Conservation (phyloP, 306 rosid species). For the Quercus rubra region DNA sequence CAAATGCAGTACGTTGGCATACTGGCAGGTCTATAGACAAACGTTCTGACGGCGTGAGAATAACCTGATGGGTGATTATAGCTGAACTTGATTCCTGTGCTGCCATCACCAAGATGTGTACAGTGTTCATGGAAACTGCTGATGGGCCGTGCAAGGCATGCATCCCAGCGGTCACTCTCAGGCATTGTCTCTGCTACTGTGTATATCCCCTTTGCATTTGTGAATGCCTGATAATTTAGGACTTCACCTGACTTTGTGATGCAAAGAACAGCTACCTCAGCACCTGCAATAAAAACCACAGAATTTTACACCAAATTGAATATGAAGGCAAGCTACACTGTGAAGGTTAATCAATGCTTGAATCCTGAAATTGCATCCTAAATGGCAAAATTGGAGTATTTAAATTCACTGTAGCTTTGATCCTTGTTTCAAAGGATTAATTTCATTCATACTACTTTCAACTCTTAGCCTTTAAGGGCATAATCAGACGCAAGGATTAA, state of each 20-base stretch:
- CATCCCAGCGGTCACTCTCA: slow-evolving; percentile 91
- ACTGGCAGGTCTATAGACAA: slow-evolving; percentile 56
- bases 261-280: slow-evolving; percentile 97
- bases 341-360: neutral
- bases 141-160: slow-evolving; percentile 91
- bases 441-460: neutral
- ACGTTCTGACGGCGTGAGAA: slow-evolving; percentile 70
- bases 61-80: slow-evolving; percentile 80
- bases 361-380: slow-evolving; percentile 1
- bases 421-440: neutral
- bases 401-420: neutral
- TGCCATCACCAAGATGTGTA: slow-evolving; percentile 61
- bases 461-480: neutral
- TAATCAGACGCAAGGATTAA: neutral
- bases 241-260: slow-evolving; percentile 89
- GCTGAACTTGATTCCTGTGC: slow-evolving; percentile 76
- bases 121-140: slow-evolving; percentile 88
- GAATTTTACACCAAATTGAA: neutral
- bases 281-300: slow-evolving; percentile 46
- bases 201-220: slow-evolving; percentile 69
- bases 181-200: slow-evolving; percentile 96
- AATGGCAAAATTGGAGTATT: slow-evolving; percentile 2
- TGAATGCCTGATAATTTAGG: slow-evolving; percentile 89
- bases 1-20: slow-evolving; percentile 75
- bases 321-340: neutral